A percentile compares a stretch with the other conserved stretches of the same genome.
phyloP scores from a whole-genome alignment of 1,139 yeast species.

The Yarrowia galli region DNA sequence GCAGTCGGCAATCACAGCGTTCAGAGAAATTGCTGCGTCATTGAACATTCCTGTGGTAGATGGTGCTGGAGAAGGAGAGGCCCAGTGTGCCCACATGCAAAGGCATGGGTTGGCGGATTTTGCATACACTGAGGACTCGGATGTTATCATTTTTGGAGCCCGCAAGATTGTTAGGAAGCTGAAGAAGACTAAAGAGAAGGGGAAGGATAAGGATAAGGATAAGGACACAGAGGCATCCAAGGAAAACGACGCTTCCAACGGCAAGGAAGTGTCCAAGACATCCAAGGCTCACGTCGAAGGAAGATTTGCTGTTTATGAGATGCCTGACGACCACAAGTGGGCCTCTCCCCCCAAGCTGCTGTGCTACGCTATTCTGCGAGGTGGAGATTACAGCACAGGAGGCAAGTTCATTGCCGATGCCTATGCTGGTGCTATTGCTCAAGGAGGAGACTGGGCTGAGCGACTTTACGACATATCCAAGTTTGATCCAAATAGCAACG shows the following conservation, averaged over 20 bases:
- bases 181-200: neutral
- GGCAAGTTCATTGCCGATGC: slow-evolving; percentile 14
- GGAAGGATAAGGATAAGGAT: neutral
- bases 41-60: slow-evolving; percentile 13
- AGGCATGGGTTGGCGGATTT: slow-evolving; percentile 16
- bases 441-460: slow-evolving; percentile 35
- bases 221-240: neutral
- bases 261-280: neutral
- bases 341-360: slow-evolving; percentile 16
- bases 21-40: slow-evolving; percentile 17
- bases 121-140: slow-evolving; percentile 37
- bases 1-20: neutral
- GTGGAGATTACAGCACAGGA: slow-evolving; percentile 37
- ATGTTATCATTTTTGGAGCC: slow-evolving; percentile 38
- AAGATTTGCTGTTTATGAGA: slow-evolving; percentile 20
- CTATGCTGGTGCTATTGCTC: slow-evolving; percentile 26
- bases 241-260: neutral
- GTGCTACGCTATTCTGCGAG: slow-evolving; percentile 26
- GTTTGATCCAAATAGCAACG: slow-evolving; percentile 1
- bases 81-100: slow-evolving; percentile 38
- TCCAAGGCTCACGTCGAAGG: neutral
- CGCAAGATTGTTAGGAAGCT: slow-evolving; percentile 13
- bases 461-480: slow-evolving; percentile 5
- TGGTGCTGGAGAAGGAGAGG: slow-evolving; percentile 39
- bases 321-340: slow-evolving; percentile 25